Evolutionary conservation across 108 stramenopile genomes (phyloP).

Genomic region (Discostella pseudostelligera): DNA sequence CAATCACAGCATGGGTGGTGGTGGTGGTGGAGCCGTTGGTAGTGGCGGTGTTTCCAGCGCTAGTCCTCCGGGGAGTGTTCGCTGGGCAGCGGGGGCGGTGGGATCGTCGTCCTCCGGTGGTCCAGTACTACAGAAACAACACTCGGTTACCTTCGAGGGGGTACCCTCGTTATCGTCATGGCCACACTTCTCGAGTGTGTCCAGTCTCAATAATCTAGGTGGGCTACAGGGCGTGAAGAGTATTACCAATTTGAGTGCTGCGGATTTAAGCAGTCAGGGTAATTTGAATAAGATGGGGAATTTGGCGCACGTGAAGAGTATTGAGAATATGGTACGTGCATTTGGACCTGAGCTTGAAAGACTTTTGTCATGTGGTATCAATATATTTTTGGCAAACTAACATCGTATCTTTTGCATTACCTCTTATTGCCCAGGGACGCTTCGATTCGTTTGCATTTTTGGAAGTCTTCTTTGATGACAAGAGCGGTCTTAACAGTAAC

Average conservation of each 20-base stretch:
- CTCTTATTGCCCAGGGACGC: conserved; percentile 47
- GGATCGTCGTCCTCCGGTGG: neutral
- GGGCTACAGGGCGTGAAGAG: conserved; percentile 88
- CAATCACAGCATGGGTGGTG: too few relatives aligned
- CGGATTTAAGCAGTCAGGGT: conserved; percentile 84
- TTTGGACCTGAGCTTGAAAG: neutral
- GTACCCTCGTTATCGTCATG: conserved; percentile 82
- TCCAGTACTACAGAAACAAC: conserved; percentile 44
- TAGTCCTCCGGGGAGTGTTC: conserved; percentile 17
- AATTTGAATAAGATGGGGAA: conserved; percentile 84
- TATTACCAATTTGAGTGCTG: conserved; percentile 83
- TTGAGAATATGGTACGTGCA: conserved; percentile 75
- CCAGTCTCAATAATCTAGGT: conserved; percentile 83
- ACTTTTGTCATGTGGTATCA: conserved; percentile 2
- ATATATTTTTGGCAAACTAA: too few relatives aligned
- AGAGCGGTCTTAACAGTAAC: conserved; percentile 42
- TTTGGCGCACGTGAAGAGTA: conserved; percentile 87
- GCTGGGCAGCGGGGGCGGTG: conserved; percentile 22
- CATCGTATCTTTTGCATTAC: neutral
- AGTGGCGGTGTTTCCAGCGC: conserved; percentile 4
- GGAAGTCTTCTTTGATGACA: conserved; percentile 90
- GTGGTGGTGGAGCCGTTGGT: too few relatives aligned
- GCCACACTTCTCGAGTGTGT: conserved; percentile 90
- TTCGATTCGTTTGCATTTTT: conserved; percentile 90
- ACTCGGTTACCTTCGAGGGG: conserved; percentile 47